Evolutionary conservation across 768 basidiomycete genomes (phyloP).

Genomic region (Psilocybe azurescens): DNA sequence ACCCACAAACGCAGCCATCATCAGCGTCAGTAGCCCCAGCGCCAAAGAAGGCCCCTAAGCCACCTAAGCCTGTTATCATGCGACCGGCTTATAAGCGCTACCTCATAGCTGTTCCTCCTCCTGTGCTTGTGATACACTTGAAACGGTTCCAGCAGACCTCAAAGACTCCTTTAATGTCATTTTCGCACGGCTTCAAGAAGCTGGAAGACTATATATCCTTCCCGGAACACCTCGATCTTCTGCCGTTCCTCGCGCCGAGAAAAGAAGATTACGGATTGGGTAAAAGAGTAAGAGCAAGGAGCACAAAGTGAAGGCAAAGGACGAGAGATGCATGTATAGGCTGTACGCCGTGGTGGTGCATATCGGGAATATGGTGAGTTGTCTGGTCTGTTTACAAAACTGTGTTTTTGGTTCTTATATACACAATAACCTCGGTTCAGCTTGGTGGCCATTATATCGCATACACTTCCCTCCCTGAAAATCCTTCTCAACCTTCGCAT

Average conservation of each 20-base stretch:
- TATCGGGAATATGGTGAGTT: slow-evolving; percentile 83
- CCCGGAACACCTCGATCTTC: slow-evolving; percentile 84
- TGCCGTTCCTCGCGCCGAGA: slow-evolving; percentile 85
- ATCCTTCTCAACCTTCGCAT: slow-evolving; percentile 15
- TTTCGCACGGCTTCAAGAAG: slow-evolving; percentile 82
- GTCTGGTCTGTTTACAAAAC: background rate
- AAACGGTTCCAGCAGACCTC: slow-evolving; percentile 92
- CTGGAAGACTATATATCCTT: slow-evolving; percentile 92
- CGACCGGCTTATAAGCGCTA: slow-evolving; percentile 94
- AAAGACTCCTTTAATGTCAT: slow-evolving; percentile 64
- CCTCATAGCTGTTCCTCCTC: slow-evolving; percentile 84
- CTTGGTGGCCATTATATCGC: slow-evolving; percentile 91
- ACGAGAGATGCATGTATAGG: slow-evolving; percentile 47
- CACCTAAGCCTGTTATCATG: slow-evolving; percentile 69
- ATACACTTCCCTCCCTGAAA: slow-evolving; percentile 73
- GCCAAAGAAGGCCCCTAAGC: slow-evolving; percentile 34
- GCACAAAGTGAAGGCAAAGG: slow-evolving; percentile 18
- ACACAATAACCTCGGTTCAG: slow-evolving; percentile 37
- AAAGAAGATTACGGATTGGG: slow-evolving; percentile 69
- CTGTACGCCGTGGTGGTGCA: slow-evolving; percentile 87
- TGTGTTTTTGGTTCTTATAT: slow-evolving; percentile 17
- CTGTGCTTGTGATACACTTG: slow-evolving; percentile 89
- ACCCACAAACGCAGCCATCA: slow-evolving; percentile 2
- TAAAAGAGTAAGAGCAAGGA: slow-evolving; percentile 19
- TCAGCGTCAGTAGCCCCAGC: background rate